Evolutionary conservation across 2,329 filamentous ascomycete genomes (phyloP).

Genomic region (Fusarium hainanense): DNA sequence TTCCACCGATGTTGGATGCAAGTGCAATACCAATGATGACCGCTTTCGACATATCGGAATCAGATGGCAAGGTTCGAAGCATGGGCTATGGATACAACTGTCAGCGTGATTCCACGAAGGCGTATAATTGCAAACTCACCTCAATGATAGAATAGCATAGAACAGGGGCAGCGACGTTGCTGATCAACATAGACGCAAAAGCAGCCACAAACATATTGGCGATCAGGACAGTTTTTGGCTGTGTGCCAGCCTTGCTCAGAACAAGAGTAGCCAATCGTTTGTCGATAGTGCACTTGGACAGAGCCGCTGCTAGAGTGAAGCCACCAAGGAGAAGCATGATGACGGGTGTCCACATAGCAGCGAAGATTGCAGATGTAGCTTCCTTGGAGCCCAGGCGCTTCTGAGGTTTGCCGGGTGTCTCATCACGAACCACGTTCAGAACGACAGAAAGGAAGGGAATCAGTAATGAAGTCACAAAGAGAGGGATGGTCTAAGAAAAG

Average conservation of each 20-base stretch:
- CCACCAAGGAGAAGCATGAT: slow-evolving; percentile 98
- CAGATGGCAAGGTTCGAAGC: slow-evolving; percentile 88
- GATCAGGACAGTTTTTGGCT: slow-evolving; percentile 87
- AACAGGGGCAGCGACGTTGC: slow-evolving; percentile 96
- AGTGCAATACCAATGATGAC: slow-evolving; percentile 95
- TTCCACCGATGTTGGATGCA: slow-evolving; percentile 94
- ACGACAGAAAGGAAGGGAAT: slow-evolving; percentile 94
- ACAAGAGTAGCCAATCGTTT: slow-evolving; percentile 97
- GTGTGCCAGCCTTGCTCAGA: slow-evolving; percentile 93
- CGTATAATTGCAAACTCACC: slow-evolving; percentile 58
- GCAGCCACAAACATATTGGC: slow-evolving; percentile 99
- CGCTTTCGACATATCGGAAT: slow-evolving; percentile 93
- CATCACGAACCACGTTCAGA: slow-evolving; percentile 83
- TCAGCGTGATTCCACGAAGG: slow-evolving; percentile 17
- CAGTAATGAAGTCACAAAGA: slow-evolving; percentile 94
- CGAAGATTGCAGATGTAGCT: slow-evolving; percentile 86
- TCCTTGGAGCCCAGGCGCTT: slow-evolving; percentile 80
- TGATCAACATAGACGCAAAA: slow-evolving; percentile 99
- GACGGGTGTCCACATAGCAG: slow-evolving; percentile 98
- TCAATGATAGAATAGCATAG: slow-evolving; percentile 98
- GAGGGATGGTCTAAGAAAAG: slow-evolving; percentile 78
- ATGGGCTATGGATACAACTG: slow-evolving; percentile 74
- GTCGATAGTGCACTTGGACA: slow-evolving; percentile 97
- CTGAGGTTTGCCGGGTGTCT: slow-evolving; percentile 68
- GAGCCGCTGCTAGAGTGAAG: slow-evolving; percentile 92